phyloP scores from a whole-genome alignment of 2,329 filamentous ascomycete genomes.

The Mariannaea elegans region DNA sequence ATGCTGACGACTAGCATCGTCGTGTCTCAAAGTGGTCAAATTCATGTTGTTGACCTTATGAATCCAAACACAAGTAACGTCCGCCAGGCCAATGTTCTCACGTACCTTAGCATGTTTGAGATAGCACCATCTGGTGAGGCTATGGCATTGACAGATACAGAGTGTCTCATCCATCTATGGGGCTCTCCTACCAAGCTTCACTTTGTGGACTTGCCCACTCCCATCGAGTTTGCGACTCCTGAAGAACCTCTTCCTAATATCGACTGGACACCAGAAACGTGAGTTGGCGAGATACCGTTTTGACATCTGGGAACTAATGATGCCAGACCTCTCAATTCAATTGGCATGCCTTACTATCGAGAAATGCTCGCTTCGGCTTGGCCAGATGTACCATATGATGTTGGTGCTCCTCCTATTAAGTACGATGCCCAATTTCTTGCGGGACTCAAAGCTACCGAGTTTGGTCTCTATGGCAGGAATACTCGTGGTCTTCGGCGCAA shows the following conservation, averaged over 20 bases:
- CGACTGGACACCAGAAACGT: conserved; percentile 78
- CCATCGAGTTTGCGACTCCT: conserved; percentile 79
- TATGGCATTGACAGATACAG: conserved; percentile 80
- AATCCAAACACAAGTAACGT: conserved; percentile 90
- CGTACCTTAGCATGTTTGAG: conserved; percentile 81
- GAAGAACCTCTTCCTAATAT: conserved; percentile 65
- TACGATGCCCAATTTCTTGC: conserved; percentile 76
- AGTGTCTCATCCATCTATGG: conserved; percentile 85
- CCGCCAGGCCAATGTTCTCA: conserved; percentile 80
- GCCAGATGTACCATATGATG: conserved; percentile 86
- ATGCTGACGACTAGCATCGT: conserved; percentile 96
- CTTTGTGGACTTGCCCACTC: conserved; percentile 83
- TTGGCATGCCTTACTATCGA: conserved; percentile 94
- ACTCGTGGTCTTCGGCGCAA: conserved; percentile 78
- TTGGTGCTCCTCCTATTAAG: conserved; percentile 82
- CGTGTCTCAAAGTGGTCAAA: conserved; percentile 88
- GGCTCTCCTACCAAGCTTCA: conserved; percentile 85
- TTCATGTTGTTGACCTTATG: conserved; percentile 95
- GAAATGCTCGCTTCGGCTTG: conserved; percentile 88
- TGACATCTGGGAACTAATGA: conserved; percentile 16
- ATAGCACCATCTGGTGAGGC: conserved; percentile 90
- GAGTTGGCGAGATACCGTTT: conserved; percentile 45
- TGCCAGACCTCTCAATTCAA: conserved; percentile 76
- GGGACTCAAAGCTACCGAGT: conserved; percentile 75
- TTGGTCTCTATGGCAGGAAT: conserved; percentile 82